Evolutionary conservation across 2,329 filamentous ascomycete species (phyloP).

Genomic region (Biscogniauxia mediterranea): DNA sequence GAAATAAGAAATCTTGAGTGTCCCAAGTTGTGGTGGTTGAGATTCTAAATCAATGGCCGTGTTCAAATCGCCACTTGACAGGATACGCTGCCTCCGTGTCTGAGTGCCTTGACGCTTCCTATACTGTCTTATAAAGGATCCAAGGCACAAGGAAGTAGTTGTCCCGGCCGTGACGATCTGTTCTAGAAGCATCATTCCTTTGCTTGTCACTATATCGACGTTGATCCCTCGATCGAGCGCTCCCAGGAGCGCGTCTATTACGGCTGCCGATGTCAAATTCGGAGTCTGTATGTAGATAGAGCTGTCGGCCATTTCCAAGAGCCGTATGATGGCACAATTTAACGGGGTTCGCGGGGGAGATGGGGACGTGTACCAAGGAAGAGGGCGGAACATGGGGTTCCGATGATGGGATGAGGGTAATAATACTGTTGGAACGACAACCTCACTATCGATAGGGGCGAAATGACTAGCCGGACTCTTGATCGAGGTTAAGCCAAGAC

Average conservation of each 20-base stretch:
- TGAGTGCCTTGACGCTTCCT: conserved; percentile 28
- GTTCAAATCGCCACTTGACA: conserved; percentile 12
- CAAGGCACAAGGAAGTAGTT: conserved; percentile 65
- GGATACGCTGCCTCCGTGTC: not conserved
- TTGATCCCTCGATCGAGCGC: conserved; percentile 66
- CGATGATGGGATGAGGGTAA: conserved; percentile 72
- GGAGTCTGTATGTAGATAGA: conserved; percentile 72
- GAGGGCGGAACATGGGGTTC: conserved; percentile 61
- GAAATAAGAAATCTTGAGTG: conserved; percentile 60
- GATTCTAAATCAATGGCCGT: conserved; percentile 41
- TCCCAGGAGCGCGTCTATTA: conserved; percentile 58
- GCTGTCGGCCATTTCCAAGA: conserved; percentile 56
- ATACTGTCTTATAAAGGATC: conserved; percentile 57
- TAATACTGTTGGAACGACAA: conserved; percentile 54
- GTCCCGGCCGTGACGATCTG: conserved; percentile 79
- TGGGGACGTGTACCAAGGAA: conserved; percentile 52
- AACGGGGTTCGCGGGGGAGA: conserved; percentile 63
- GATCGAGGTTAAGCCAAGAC: conserved; percentile 16
- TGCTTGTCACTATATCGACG: conserved; percentile 66
- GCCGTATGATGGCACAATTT: conserved; percentile 61
- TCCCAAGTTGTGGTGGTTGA: conserved; percentile 42
- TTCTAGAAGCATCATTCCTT: conserved; percentile 72
- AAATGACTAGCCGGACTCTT: conserved; percentile 23
- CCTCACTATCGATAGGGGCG: conserved; percentile 11
- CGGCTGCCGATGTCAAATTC: conserved; percentile 68